Percentiles rank a stretch among this genome's conserved stretches.
These are phyloP conservation scores for Eimeria maxima DNA, from an alignment of 169 alveolate genomes.

Conservation along the genomic window DNA sequence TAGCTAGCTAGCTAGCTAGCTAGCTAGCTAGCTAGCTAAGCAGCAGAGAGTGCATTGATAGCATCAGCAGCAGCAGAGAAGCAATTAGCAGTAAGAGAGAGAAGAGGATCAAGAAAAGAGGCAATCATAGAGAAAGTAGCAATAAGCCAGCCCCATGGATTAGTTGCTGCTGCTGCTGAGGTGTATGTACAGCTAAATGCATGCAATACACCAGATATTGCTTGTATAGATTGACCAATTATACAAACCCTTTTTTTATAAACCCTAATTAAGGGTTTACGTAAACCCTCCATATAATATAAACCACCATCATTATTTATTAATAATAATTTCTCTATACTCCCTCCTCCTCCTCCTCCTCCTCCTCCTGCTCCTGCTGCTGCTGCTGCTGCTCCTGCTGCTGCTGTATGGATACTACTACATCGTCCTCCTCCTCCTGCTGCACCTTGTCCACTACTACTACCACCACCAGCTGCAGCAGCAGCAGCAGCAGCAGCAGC, in stretches of 20 bases:
- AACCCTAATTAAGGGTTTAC: background rate
- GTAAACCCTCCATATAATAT: background rate
- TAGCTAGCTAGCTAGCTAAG: background rate
- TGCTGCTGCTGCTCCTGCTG: too few species aligned
- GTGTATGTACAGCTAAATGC: constrained; percentile 72
- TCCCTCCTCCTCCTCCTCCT: background rate
- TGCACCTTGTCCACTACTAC: too few species aligned
- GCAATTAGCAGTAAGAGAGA: constrained; percentile 49
- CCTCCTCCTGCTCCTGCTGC: too few species aligned
- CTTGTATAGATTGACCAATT: constrained; percentile 55
- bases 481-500: background rate
- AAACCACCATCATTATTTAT: too few species aligned
- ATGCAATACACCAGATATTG: constrained; percentile 60
- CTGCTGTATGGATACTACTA: too few species aligned
- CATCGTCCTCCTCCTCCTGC: too few species aligned
- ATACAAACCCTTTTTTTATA: background rate
- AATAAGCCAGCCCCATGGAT: background rate
- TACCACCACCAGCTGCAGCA: background rate
- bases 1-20: background rate
- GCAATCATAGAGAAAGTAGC: constrained; percentile 28
- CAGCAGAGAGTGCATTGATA: constrained; percentile 62
- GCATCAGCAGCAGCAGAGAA: too few species aligned
- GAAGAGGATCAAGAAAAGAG: constrained; percentile 47
- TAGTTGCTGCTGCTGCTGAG: constrained; percentile 22
- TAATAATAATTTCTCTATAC: background rate